These are phyloP conservation scores for Forsythia viridissima DNA, from an alignment of 257 asterid species.

Conservation along the genomic window DNA sequence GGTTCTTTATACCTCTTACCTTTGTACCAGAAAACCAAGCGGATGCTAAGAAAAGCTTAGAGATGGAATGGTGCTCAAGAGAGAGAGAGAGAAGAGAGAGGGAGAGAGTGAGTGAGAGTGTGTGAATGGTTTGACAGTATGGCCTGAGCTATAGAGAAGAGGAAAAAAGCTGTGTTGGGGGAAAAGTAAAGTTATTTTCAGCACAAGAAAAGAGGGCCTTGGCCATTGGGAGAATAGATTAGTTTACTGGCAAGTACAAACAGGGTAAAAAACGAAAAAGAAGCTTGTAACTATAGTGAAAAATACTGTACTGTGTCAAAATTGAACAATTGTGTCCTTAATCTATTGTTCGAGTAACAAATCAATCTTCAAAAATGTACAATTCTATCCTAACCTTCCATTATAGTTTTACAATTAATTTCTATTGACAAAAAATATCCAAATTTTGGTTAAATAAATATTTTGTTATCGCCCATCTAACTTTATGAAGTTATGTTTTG, in stretches of 20 bases:
- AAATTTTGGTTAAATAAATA: too few relatives aligned
- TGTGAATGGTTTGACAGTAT: slow-evolving; percentile 46
- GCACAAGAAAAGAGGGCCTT: slow-evolving; percentile 42
- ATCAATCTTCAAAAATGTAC: not conserved
- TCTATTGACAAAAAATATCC: too few relatives aligned
- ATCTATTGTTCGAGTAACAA: not conserved
- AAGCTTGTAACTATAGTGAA: not conserved
- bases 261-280: slow-evolving; percentile 28
- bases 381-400: not conserved
- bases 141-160: slow-evolving; percentile 32
- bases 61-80: slow-evolving; percentile 17
- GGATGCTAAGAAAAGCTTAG: slow-evolving; percentile 18
- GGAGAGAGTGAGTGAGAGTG: slow-evolving; percentile 12
- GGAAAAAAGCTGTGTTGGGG: slow-evolving; percentile 45
- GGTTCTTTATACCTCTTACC: slow-evolving; percentile 38
- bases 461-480: too few relatives aligned
- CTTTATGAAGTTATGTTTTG: too few relatives aligned
- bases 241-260: slow-evolving; percentile 24
- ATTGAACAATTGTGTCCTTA: not conserved
- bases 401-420: too few relatives aligned
- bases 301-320: not conserved
- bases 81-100: slow-evolving; percentile 4
- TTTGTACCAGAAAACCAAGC: slow-evolving; percentile 37
- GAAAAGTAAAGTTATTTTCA: slow-evolving; percentile 63
- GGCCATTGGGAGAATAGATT: slow-evolving; percentile 53